Evolutionary conservation across 192 early-diverging fungal species (phyloP), one percentile per base, ranked within the genome.

Genomic region (Coemansia sp.): DNA sequence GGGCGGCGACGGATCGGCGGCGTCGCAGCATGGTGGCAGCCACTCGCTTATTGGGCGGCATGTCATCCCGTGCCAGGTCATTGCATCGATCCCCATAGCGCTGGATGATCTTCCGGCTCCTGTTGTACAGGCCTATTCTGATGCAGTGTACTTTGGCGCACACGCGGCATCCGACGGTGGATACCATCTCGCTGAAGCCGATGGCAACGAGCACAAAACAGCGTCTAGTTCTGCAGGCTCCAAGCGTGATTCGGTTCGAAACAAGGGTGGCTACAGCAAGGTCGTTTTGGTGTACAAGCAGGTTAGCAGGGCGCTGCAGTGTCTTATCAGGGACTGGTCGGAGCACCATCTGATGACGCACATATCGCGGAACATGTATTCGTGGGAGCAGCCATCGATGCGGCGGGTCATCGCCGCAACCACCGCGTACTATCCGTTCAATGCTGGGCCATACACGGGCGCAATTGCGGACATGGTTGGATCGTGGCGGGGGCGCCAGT

Each of bases 281-380:
- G 61, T 79, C 13, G 67, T 73, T 15, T 54, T 72, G 5, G 76
- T 73, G 28, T 79, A 79, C 55, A 62, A 65, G 60, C 70, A 72
- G 17, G 70, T 79, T 1, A 68, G 30, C 33, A 66, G 67, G n/a
- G 76, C 76, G 22, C 22, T 79, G 45, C 76, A 70, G 61, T 60
- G 76, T 42, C 61, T 79, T 42, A 79, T 79, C 19, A 62, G 76
- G 3, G 76, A 79, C 56, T 79, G 76, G 76, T 65, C 76, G 2
- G 76, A 79, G 70, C 76, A 73, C 31, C 76, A 79, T 20, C 45
- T 79, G 36, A 79, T 79, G 76, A 63, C 70, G n/a, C 76, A 79
- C 28, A 59, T 79, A 25, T 70, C 59, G 17, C 76, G 76, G 10
- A 58, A 79, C n/a, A 60, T 79, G 66, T 50, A 55, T 15, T 60